A percentile compares a stretch with the other conserved stretches of the same genome.
Evolutionary conservation across 2,329 filamentous ascomycete species (phyloP).

Genomic region (Colletotrichum lindemuthianum): DNA sequence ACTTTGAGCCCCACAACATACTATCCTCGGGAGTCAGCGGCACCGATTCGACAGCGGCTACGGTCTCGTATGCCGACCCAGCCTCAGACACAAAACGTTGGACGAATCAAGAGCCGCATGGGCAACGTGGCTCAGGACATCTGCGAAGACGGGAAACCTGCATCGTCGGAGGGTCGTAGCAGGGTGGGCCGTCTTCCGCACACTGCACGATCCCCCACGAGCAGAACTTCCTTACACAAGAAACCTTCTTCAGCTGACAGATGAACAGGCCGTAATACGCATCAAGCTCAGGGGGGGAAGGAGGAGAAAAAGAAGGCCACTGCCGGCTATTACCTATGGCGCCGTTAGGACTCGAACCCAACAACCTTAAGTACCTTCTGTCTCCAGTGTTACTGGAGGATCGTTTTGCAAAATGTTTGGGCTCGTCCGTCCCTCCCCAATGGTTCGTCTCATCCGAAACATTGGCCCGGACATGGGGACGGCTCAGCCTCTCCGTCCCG

Average conservation of each 20-base stretch:
- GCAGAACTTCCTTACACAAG: not conserved
- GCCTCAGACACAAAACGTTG: not conserved
- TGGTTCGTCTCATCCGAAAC: constrained; percentile 38
- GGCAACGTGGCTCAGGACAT: constrained; percentile 4
- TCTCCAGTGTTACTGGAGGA: constrained; percentile 3
- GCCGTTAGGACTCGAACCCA: no score
- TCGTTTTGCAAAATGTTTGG: constrained; percentile 2
- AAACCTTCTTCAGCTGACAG: constrained; percentile 2
- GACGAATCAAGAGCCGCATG: constrained; percentile 23
- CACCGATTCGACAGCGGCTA: constrained; percentile 15
- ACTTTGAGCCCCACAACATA: constrained; percentile 16
- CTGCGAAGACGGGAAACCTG: constrained; percentile 34
- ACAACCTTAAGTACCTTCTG: no score
- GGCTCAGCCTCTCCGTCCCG: constrained; percentile 27
- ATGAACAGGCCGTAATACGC: no score
- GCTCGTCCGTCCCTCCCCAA: constrained; percentile 20
- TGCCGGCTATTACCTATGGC: no score
- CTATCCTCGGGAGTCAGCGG: not conserved
- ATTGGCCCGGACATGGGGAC: constrained; percentile 38
- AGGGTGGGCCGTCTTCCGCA: not conserved
- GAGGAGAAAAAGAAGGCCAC: no score
- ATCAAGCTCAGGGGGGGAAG: no score
- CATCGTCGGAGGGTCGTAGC: constrained; percentile 33
- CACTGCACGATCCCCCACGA: not conserved
- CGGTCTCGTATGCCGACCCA: constrained; percentile 25